Base-by-base conservation (phyloP, 148 eudicot genomes). In the Tetragonia tetragonoides region DNA sequence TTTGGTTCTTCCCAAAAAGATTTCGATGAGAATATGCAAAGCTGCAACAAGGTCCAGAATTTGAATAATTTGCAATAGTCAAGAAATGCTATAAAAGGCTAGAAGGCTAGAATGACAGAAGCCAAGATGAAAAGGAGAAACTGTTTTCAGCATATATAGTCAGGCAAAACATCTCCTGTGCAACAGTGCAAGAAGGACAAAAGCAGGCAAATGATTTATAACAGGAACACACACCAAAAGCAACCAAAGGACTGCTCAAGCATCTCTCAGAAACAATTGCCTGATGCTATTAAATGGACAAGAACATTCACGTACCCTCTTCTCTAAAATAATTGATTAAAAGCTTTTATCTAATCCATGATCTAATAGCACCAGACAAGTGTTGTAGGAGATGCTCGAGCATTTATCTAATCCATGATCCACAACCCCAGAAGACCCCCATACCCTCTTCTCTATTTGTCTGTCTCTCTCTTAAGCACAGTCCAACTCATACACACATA, bases 1-100 rank as follows among this genome's bases (percentile, higher is more conserved):
- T 95, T 81, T 95, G 99, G 83, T 95, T 93, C 85, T 94, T 92
- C 66, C 99, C 99, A 72, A 95, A 93, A 38, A 93, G 91, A 84
- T 95, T 95, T 74, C 97, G 88, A 78, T 91, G 99, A 65, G 95
- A 90, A 82, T 91, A 91, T 38, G 99, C 98, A 81, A 89, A 90
- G 84, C 99, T 95, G 97, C 90, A 93, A 47, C 70, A 79, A 81
- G 23, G 64, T 39, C 64, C 14, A 72, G 2, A 68, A 47, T 74
- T 24, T 9, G 60, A 11, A 71, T 41, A 9, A 71, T 63, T 28
- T 28, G 54, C 82, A 44, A 78, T 34, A 18, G n/a, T 61, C 37
- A 78, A 18, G 23, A 66, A 42, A 75, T 57, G 61, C 69, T 39
- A 51, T 9, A n/a, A 57, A 28, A 24, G 42, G 41, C 38, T 51